Evolutionary conservation across 129 eudicot species (phyloP).

Genomic region (Artemisia argyi): DNA sequence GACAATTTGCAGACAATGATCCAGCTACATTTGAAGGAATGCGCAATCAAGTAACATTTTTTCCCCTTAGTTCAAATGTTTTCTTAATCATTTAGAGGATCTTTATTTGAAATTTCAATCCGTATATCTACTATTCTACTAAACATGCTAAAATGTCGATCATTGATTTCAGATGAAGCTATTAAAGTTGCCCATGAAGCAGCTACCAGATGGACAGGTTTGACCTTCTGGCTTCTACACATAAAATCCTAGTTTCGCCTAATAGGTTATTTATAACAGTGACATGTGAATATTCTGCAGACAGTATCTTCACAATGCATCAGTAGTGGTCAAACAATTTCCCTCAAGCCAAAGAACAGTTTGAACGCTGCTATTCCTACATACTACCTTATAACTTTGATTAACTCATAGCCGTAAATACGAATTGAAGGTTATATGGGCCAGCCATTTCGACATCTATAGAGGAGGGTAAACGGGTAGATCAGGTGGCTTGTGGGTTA

Average conservation of each 20-base stretch:
- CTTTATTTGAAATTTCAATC: slow-evolving; percentile 3
- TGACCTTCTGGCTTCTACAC: slow-evolving; percentile 7
- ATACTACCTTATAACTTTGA: slow-evolving; percentile 12
- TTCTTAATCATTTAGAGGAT: background rate
- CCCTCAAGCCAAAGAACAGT: slow-evolving; percentile 95
- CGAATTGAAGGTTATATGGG: too few species aligned
- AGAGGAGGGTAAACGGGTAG: too few species aligned
- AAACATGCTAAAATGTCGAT: slow-evolving; percentile 10
- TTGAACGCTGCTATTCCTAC: slow-evolving; percentile 45
- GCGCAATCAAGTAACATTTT: slow-evolving; percentile 48
- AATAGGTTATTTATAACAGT: background rate
- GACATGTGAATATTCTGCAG: slow-evolving; percentile 34
- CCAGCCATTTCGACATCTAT: too few species aligned
- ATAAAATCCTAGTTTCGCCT: slow-evolving; percentile 12
- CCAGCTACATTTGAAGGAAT: slow-evolving; percentile 89
- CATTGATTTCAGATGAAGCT: slow-evolving; percentile 57
- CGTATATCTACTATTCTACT: background rate
- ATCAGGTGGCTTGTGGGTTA: too few species aligned
- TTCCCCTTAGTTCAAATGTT: background rate
- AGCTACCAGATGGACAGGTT: slow-evolving; percentile 99
- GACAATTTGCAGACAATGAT: slow-evolving; percentile 91
- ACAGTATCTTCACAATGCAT: slow-evolving; percentile 74
- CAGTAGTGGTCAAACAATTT: slow-evolving; percentile 95
- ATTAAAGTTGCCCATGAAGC: slow-evolving; percentile 78
- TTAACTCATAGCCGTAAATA: background rate